Conservation (phyloP, 2,329 filamentous ascomycete genomes). For the Corinectria fuckeliana region DNA sequence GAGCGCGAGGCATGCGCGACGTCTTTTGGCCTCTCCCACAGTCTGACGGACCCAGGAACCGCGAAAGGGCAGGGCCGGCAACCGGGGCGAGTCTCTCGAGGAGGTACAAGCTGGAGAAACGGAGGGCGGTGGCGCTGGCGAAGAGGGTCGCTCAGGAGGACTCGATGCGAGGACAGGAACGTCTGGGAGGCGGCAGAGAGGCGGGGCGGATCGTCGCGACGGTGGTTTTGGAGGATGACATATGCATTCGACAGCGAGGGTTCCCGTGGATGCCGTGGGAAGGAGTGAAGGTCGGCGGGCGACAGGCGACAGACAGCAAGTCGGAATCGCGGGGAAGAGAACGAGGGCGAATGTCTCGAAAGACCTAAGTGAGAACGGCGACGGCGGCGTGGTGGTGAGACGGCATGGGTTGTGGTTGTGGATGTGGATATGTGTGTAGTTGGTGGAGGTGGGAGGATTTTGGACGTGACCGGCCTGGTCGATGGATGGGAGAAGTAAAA, state of each 20-base stretch:
- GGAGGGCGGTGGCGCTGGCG: slow-evolving; percentile 12
- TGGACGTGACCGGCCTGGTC: slow-evolving; percentile 32
- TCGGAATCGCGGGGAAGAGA: neutral
- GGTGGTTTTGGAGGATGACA: slow-evolving; percentile 32
- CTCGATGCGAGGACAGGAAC: slow-evolving; percentile 16
- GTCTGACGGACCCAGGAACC: slow-evolving; percentile 46
- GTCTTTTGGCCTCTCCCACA: slow-evolving; percentile 42
- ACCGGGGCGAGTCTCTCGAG: slow-evolving; percentile 41
- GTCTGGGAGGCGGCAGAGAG: slow-evolving; percentile 20
- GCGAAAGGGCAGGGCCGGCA: slow-evolving; percentile 46
- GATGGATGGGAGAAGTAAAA: slow-evolving; percentile 30
- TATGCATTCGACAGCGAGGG: slow-evolving; percentile 32
- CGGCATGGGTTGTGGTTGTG: slow-evolving; percentile 23
- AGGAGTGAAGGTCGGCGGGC: slow-evolving; percentile 14
- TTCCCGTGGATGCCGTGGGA: slow-evolving; percentile 20
- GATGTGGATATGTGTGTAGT: slow-evolving; percentile 22
- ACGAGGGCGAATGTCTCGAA: slow-evolving; percentile 5
- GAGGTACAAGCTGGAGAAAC: slow-evolving; percentile 25
- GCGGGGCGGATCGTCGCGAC: slow-evolving; percentile 30
- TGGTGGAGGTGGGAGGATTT: slow-evolving; percentile 39
- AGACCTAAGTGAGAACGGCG: slow-evolving; percentile 22
- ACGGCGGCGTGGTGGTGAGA: slow-evolving; percentile 24
- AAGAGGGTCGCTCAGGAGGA: slow-evolving; percentile 23
- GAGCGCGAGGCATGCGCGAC: slow-evolving; percentile 67
- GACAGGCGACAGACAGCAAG: slow-evolving; percentile 2